phyloP scores from a whole-genome alignment of 495 filamentous ascomycete genomes.

The Annulohypoxylon stygium region DNA sequence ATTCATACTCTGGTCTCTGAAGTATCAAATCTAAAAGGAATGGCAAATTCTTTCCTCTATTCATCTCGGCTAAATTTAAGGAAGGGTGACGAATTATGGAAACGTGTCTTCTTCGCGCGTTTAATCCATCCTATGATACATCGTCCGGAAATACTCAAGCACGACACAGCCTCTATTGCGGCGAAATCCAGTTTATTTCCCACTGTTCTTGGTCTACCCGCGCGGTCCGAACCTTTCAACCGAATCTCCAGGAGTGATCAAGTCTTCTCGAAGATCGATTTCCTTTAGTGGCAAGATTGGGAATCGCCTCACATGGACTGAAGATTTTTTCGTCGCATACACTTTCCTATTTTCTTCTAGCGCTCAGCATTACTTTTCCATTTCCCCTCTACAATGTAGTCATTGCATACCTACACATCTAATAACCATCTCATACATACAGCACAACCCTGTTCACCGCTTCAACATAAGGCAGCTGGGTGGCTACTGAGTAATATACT shows the following conservation, averaged over 20 bases:
- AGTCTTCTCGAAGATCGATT: neutral
- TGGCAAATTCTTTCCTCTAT: neutral
- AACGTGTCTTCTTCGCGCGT: neutral
- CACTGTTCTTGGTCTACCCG: too few relatives aligned
- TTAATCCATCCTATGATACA: neutral
- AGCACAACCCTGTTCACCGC: neutral
- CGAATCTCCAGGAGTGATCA: neutral
- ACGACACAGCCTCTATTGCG: neutral
- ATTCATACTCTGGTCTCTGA: neutral
- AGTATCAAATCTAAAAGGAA: neutral
- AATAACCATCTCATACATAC: neutral
- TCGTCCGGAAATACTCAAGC: neutral
- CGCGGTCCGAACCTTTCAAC: neutral
- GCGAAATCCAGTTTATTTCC: neutral
- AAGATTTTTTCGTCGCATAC: neutral
- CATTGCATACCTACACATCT: neutral
- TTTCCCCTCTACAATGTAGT: neutral
- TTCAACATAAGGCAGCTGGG: neutral
- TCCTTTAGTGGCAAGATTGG: neutral
- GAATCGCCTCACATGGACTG: slow-evolving; percentile 5
- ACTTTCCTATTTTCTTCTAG: neutral
- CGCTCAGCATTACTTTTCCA: neutral
- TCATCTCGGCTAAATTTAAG: neutral
- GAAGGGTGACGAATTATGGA: neutral
- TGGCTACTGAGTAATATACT: too few relatives aligned